Evolutionary conservation across 176 grass and related monocot genomes (phyloP).

Genomic region (Juncus inflexus): DNA sequence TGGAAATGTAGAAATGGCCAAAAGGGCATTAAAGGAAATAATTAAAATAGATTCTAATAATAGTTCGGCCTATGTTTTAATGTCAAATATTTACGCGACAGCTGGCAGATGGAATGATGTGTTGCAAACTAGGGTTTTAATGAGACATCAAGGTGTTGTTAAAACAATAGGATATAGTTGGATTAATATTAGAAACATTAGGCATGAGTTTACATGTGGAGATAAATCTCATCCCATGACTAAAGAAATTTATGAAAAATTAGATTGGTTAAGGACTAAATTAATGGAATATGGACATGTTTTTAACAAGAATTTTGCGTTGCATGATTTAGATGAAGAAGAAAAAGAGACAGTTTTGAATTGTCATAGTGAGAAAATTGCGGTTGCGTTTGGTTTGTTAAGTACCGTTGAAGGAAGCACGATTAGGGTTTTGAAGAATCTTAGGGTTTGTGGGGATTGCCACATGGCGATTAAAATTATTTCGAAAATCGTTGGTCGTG

Average conservation of each 20-base stretch:
- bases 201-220: constrained; percentile 49
- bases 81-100: constrained; percentile 50
- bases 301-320: constrained; percentile 41
- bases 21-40: constrained; percentile 37
- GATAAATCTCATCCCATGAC: constrained; percentile 42
- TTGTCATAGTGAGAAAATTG: constrained; percentile 47
- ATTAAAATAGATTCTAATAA: constrained; percentile 34
- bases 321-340: constrained; percentile 54
- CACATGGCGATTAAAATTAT: constrained; percentile 46
- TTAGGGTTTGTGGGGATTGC: constrained; percentile 39
- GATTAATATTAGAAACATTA: constrained; percentile 39
- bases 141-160: constrained; percentile 33
- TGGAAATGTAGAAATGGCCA: constrained; percentile 45
- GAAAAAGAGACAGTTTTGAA: constrained; percentile 37
- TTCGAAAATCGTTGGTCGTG: constrained; percentile 30
- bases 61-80: constrained; percentile 42
- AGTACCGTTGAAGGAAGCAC: constrained; percentile 40
- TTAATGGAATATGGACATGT: constrained; percentile 45
- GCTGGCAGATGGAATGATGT: constrained; percentile 46
- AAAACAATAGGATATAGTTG: constrained; percentile 48
- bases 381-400: constrained; percentile 38
- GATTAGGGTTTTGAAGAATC: constrained; percentile 54
- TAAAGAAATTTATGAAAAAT: constrained; percentile 40
- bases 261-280: constrained; percentile 38
- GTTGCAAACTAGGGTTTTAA: constrained; percentile 36